Evolutionary conservation across 768 basidiomycete genomes (phyloP), one percentile per base, ranked within the genome.

Genomic region (Naganishia antarctica): DNA sequence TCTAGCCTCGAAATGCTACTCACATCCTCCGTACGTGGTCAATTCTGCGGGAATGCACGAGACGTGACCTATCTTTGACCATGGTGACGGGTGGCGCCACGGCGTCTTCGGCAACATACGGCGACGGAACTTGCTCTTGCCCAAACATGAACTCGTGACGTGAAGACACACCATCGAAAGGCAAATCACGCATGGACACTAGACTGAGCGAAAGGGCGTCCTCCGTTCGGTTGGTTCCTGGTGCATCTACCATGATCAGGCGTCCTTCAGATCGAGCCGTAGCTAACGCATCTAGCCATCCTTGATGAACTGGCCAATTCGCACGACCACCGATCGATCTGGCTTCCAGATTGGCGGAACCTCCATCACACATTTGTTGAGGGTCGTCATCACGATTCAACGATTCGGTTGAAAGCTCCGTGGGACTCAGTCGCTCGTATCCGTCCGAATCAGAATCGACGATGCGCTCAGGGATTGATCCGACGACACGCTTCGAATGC

Each of bases 391-490:
- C 5, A 37, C 18, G 8, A 13, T 21, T 6, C 37, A 21, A 16
- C n/a, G 21, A 31, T 40, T 57, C 37, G 15, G 34, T 25, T 3
- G 6, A 32, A 5, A 26, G 11, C 1, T 25, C 37, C 21, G 43
- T 18, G n/a, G 26, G n/a, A 26, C 23, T 57, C 23, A 57, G 32
- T 57, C 53, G 53, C 37, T 57, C 32, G 37, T 57, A 57, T 57
- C 53, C 53, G 53, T 57, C 37, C 53, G 28, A 23, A 34, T 57
- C 53, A 57, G 26, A 16, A 41, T 57, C 53, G 37, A 57, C 32
- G 53, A 57, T 21, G 53, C 53, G 53, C 37, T 57, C 21, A 57
- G 53, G 32, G 53, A 57, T 57, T 26, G 18, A 23, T 57, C 37
- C 21, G 53, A 57, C 26, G 37, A 37, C 11, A 12, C 32, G 37